Evolutionary conservation across 305 asterid species (phyloP).

Genomic region (Withania somnifera): DNA sequence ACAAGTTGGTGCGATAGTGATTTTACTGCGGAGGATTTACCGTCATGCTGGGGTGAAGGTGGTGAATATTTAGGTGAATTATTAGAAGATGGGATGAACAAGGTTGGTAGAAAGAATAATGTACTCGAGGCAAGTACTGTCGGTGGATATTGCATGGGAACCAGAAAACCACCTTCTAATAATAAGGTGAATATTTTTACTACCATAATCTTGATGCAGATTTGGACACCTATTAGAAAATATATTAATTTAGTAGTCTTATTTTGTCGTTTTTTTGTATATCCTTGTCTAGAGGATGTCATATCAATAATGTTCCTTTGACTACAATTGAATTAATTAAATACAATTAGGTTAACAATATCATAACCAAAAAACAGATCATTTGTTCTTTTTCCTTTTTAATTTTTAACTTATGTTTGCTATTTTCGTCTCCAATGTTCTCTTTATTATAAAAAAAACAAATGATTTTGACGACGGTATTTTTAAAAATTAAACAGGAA

Average conservation of each 20-base stretch:
- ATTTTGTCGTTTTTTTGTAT: background rate
- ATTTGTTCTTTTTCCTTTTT: background rate
- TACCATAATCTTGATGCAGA: background rate
- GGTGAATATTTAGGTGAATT: slow-evolving; percentile 15
- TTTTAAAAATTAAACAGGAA: slow-evolving; percentile 18
- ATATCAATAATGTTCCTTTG: background rate
- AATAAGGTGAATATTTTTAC: slow-evolving; percentile 26
- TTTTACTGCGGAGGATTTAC: slow-evolving; percentile 30
- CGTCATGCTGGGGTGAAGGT: slow-evolving; percentile 29
- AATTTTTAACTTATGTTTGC: too few relatives aligned
- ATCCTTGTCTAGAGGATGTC: background rate
- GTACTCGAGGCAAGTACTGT: background rate
- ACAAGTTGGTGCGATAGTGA: slow-evolving; percentile 66
- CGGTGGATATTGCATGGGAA: slow-evolving; percentile 9
- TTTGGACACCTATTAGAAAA: slow-evolving; percentile 2
- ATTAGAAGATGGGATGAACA: background rate
- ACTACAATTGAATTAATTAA: background rate
- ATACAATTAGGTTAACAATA: background rate
- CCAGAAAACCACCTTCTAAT: slow-evolving; percentile 2
- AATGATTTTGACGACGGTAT: background rate
- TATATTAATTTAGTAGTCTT: background rate
- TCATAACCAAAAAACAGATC: background rate
- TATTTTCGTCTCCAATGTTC: too few relatives aligned
- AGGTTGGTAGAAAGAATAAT: slow-evolving; percentile 10
- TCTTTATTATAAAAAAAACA: too few relatives aligned